Evolutionary conservation across 495 filamentous ascomycete genomes (phyloP), one percentile per base, ranked within the genome.

Genomic region (Trichocladium uniseriatum): DNA sequence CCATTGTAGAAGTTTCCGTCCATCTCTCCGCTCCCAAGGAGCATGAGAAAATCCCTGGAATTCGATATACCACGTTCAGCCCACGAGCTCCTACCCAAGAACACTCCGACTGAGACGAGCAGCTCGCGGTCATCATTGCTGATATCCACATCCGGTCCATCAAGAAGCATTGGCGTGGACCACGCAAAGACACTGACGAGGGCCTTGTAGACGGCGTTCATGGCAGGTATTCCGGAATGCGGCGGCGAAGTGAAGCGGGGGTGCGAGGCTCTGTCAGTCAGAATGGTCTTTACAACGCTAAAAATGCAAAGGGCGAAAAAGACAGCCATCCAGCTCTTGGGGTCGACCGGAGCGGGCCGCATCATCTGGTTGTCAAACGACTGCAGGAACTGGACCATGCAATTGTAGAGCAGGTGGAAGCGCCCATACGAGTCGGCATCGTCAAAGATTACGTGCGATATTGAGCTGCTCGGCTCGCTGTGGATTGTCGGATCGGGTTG

Each of bases 271-370:
- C 71, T 52, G 47, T 75, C 72, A 10, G 67, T 64, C 11, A 74
- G 53, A 1, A 75, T 58, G 6, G 72, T 73, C 45, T 66, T 67
- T 29, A 73, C 67, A n/a, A 73, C 55, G 56, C 69, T 73, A 45
- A 75, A 75, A 34, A 75, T 71, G 53, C 71, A 74, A 22, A 75
- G 56, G 5, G 72, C 72, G 45, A 69, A 59, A 43, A 75, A 71
- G 18, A 63, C 49, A n/a, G 72, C 68, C 3, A 73, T 51, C 72
- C 72, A 75, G 34, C 49, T 66, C 49, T 64, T 69, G 1, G 66
- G 59, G n/a, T 66, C 65, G 15, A 65, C 57, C 5, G 63, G 51
- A 10, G 58, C 56, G 18, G 60, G 60, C 28, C 66, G 64, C 53
- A 63, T 53, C 2, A 71, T 65, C 27, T 61, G 65, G 7, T 45